Percentiles rank a stretch among this genome's conserved stretches.
Conservation (phyloP, 805 yeast species). For the Myxozyma lipomycoides region DNA sequence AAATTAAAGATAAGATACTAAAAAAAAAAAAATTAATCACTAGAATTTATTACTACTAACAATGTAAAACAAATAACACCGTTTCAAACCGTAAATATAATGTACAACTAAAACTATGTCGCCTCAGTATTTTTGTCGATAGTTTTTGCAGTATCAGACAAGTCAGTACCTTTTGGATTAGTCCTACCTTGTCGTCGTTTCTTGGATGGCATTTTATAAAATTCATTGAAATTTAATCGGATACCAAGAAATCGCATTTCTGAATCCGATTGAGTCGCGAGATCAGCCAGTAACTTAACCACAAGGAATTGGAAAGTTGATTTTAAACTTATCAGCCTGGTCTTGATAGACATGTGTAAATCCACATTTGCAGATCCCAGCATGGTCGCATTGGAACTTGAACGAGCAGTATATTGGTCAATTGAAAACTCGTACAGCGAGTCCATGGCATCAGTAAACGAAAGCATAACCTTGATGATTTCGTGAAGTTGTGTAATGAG, state of each 20-base stretch:
- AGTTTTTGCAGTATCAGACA: no score
- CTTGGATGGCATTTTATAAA: slow-evolving; percentile 22
- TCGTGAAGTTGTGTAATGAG: slow-evolving; percentile 35
- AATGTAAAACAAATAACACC: no score
- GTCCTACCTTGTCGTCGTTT: no score
- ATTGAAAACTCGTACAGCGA: slow-evolving; percentile 30
- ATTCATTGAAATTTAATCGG: slow-evolving; percentile 39
- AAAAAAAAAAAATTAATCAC: no score
- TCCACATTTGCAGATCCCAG: slow-evolving; percentile 1
- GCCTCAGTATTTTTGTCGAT: no score
- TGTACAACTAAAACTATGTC: no score
- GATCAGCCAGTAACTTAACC: slow-evolving; percentile 31
- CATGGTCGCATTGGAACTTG: slow-evolving; percentile 9
- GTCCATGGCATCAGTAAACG: slow-evolving; percentile 29
- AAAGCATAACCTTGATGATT: slow-evolving; percentile 33
- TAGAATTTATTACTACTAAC: no score
- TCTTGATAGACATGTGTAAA: slow-evolving; percentile 15
- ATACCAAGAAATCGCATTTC: slow-evolving; percentile 38
- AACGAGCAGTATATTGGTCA: slow-evolving; percentile 22
- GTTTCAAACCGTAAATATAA: no score
- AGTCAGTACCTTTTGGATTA: no score
- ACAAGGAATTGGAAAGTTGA: slow-evolving; percentile 29
- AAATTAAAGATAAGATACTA: no score
- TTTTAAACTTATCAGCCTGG: slow-evolving; percentile 24
- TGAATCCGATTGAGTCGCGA: slow-evolving; percentile 32